Conservation (phyloP, 202 grass and related monocot species). For the Schoenoplectus tabernaemontani region DNA sequence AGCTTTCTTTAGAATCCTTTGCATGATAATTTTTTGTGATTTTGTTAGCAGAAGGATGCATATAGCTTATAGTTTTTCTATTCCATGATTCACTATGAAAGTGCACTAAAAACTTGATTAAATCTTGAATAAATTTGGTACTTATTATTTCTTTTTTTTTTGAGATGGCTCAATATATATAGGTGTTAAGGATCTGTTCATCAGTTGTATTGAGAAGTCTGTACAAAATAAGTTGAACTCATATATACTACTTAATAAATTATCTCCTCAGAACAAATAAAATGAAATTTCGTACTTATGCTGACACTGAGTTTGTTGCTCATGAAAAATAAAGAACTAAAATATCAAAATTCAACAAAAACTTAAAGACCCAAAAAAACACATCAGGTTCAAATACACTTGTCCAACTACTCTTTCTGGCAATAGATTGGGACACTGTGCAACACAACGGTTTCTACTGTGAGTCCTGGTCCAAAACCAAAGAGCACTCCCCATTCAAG, state of each 20-base stretch:
- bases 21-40: neutral
- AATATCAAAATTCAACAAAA: neutral
- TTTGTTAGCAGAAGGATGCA: too few species aligned
- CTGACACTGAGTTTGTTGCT: neutral
- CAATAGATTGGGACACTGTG: constrained; percentile 38
- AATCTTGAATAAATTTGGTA: too few species aligned
- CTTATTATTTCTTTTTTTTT: too few species aligned
- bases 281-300: neutral
- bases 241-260: neutral
- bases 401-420: neutral
- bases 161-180: too few species aligned
- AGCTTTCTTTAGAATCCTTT: too few species aligned
- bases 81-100: too few species aligned
- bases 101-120: too few species aligned
- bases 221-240: too few species aligned
- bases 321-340: neutral
- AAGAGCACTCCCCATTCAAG: constrained; percentile 70
- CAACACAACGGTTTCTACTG: constrained; percentile 54
- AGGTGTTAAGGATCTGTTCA: too few species aligned
- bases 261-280: neutral
- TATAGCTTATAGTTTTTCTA: too few species aligned
- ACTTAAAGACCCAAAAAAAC: neutral
- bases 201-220: too few species aligned
- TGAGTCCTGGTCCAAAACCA: constrained; percentile 62
- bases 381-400: neutral